Evolutionary conservation across 768 basidiomycete species (phyloP), one percentile per base, ranked within the genome.

Genomic region (Boletus sp.): DNA sequence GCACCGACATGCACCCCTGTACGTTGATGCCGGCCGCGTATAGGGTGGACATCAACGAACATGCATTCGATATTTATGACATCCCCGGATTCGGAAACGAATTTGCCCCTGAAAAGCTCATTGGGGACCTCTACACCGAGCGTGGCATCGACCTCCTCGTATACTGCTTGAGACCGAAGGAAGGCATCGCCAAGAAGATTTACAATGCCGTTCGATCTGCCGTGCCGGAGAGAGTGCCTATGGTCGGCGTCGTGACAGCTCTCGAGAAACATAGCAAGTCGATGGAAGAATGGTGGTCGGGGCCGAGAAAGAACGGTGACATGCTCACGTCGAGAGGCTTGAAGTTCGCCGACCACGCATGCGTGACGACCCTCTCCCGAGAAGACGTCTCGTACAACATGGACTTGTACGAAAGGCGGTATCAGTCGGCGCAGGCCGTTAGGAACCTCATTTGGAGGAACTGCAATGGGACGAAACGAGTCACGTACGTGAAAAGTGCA

Each of bases 271-370:
- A 74, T 28, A 48, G 61, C 42, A 39, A 37, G 32, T 50, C 66
- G 55, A 71, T 71, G 70, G 69, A 71, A 14, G 56, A 55, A 33
- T 73, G 60, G 77, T 77, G 76, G 76, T 52, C 65, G 0, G 67
- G 67, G 5, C 1, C 42, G 8, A 48, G 49, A 32, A 64, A 58
- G 58, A 80, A 80, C 36, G 66, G 73, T 11, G 61, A 62, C n/a
- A 61, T 58, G 28, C 77, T 80, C 50, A 58, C 61, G 32, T 49
- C 55, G 7, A 61, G 73, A 37, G 68, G 69, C 15, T 72, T 80
- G 60, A 58, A 64, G 10, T 77, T 77, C 28, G 62, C 61, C 33
- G 77, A 73, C 10, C 71, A 76, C 44, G 79, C 75, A 1, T 80
- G 79, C 62, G 69, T 79, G 62, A 78, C 77, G 35, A 74, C 76